A percentile compares a stretch with the other conserved stretches of the same genome.
These are phyloP conservation scores for Dothiorella sarmentorum DNA, from an alignment of 2,329 filamentous ascomycete genomes.

Conservation along the genomic window DNA sequence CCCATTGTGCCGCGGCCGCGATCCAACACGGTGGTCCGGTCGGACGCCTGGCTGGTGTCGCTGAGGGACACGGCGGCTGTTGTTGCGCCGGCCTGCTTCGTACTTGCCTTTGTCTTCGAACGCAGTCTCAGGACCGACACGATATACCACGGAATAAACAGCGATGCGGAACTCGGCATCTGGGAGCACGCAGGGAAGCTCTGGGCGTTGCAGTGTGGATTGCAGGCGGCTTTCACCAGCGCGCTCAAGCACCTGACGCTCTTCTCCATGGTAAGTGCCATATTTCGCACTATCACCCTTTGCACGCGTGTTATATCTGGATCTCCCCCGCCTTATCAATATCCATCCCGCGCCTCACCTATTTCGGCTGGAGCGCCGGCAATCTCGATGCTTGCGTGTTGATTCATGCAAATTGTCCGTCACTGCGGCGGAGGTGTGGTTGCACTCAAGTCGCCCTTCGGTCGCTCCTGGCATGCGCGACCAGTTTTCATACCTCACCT, in stretches of 20 bases:
- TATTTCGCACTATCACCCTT: conserved; percentile 8
- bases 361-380: not conserved
- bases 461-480: conserved; percentile 6
- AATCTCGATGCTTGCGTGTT: not conserved
- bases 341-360: not conserved
- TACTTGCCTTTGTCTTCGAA: conserved; percentile 15
- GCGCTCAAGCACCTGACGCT: conserved; percentile 14
- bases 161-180: not conserved
- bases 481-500: not conserved
- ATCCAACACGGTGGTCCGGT: conserved; percentile 6
- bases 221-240: not conserved
- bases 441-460: conserved; percentile 7
- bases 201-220: conserved; percentile 11
- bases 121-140: conserved; percentile 14
- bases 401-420: conserved; percentile 8
- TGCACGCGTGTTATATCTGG: not conserved
- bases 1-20: conserved; percentile 12
- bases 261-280: conserved; percentile 16
- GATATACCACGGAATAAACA: not conserved
- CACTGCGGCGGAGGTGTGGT: not conserved
- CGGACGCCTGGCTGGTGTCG: conserved; percentile 15
- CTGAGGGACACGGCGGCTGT: conserved; percentile 11
- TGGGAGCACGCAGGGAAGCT: conserved; percentile 14
- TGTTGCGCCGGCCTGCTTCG: conserved; percentile 6
- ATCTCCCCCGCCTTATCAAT: conserved; percentile 3